phyloP scores from a whole-genome alignment of 176 grass and related monocot species.

The Miscanthus lutarioriparius region DNA sequence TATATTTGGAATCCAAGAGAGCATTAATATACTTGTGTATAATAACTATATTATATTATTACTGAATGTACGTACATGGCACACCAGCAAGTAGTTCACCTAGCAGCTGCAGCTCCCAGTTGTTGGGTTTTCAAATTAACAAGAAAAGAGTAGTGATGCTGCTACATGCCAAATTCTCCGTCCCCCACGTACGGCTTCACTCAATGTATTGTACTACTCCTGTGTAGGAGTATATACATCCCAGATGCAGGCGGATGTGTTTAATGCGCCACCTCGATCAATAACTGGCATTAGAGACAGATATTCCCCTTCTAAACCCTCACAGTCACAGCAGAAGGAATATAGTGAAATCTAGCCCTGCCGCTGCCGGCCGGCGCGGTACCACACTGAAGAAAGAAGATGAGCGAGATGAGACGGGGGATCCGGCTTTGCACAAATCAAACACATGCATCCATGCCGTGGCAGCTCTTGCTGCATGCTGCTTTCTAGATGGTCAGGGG shows the following conservation, averaged over 20 bases:
- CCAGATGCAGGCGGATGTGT: background rate
- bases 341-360: background rate
- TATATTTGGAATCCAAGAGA: background rate
- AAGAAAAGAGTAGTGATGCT: too few relatives aligned
- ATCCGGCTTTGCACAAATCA: background rate
- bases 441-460: background rate
- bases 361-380: background rate
- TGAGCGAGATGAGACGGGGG: background rate
- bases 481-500: slow-evolving; percentile 43
- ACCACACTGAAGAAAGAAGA: background rate
- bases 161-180: slow-evolving; percentile 11
- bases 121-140: background rate
- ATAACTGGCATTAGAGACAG: slow-evolving; percentile 30
- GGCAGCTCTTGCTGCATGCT: background rate
- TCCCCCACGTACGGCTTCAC: background rate
- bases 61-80: too few relatives aligned
- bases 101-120: background rate
- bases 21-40: too few relatives aligned
- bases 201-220: background rate
- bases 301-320: slow-evolving; percentile 39
- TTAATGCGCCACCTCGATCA: slow-evolving; percentile 20
- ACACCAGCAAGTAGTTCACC: too few relatives aligned
- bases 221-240: background rate
- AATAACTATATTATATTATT: too few relatives aligned
- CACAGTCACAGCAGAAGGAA: slow-evolving; percentile 25